Base-by-base conservation (phyloP, 345 rosid genomes). In the Salix brachista region DNA sequence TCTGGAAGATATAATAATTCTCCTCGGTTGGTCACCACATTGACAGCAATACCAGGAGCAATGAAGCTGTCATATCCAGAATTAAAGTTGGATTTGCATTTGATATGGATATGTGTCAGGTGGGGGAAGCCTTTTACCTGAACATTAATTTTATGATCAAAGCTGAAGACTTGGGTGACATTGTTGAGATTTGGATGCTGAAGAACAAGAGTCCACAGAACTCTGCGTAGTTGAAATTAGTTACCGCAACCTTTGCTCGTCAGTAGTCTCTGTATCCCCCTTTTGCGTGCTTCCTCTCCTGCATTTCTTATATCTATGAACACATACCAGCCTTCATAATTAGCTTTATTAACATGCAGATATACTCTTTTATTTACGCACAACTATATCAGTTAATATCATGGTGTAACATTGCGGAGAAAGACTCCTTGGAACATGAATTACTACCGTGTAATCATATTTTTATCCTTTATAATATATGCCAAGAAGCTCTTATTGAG, bases 131-230 rank as follows among this genome's bases (percentile, higher is more conserved):
- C 32, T 62, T 12, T 25, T 62, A 4, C 36, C 19, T 72, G 37
- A 26, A 32, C 32, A 46, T 18, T 39, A 64, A 17, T 52, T 67
- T 62, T 65, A 10, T n/a, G 87, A 56, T 84, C 88, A 58, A 89
- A 89, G 71, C 90, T 89, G 82, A 87, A 89, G 64, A 89, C 87
- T 82, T 82, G 87, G 18, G 92, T 89, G 68, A 89, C 83, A 44
- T 84, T 81, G 78, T 89, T 86, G 77, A 89, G 88, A 81, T 87
- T 89, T 6, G 90, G 90, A 66, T 89, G 92, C 84, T 89, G 90
- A 37, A 84, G 84, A 58, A 89, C 92, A 0, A 89, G 92, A 5
- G 89, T 84, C 92, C 92, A 89, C 32, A 30, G 32, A 30, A 30
- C 75, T 80, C 81, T 14, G 90, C 86, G 80, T 84, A 86, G 80